These are phyloP conservation scores for Hypoxylon sp. DNA, from an alignment of 2,329 filamentous ascomycete genomes.

Conservation along the genomic window DNA sequence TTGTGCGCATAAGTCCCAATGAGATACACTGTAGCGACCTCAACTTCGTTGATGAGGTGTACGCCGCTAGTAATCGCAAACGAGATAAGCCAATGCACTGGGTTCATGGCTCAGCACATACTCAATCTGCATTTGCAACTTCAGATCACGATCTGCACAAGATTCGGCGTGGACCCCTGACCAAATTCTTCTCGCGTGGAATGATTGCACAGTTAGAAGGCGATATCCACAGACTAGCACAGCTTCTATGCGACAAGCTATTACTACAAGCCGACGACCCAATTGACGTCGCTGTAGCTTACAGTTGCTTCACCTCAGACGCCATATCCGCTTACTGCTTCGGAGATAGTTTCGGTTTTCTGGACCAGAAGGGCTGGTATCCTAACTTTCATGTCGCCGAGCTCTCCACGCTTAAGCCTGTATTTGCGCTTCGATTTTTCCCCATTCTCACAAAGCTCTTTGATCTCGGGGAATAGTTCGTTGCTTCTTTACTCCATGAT, in stretches of 20 bases:
- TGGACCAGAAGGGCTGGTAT: slow-evolving; percentile 55
- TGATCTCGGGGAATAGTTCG: slow-evolving; percentile 28
- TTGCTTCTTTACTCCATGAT: background rate
- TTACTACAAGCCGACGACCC: slow-evolving; percentile 45
- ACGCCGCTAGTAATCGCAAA: slow-evolving; percentile 49
- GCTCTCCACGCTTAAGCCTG: slow-evolving; percentile 42
- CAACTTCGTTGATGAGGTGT: slow-evolving; percentile 58
- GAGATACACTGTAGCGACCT: slow-evolving; percentile 58
- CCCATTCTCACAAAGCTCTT: slow-evolving; percentile 43
- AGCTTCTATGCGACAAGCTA: slow-evolving; percentile 52
- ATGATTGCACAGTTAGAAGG: slow-evolving; percentile 49
- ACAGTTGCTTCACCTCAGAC: slow-evolving; percentile 59
- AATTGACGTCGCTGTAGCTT: slow-evolving; percentile 57
- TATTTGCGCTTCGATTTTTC: slow-evolving; percentile 49
- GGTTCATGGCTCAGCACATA: slow-evolving; percentile 39
- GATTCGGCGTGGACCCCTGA: slow-evolving; percentile 51
- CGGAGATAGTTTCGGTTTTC: slow-evolving; percentile 56
- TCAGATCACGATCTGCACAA: slow-evolving; percentile 55
- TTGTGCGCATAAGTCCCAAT: slow-evolving; percentile 59
- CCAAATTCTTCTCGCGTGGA: slow-evolving; percentile 56
- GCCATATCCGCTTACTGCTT: slow-evolving; percentile 58
- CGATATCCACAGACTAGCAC: slow-evolving; percentile 34
- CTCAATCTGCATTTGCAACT: slow-evolving; percentile 44
- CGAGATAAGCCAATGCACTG: slow-evolving; percentile 49
- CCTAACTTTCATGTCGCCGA: slow-evolving; percentile 54